Percentiles rank a stretch among this genome's conserved stretches.
These are phyloP conservation scores for Alternaria rosae DNA, from an alignment of 2,329 filamentous ascomycete genomes.

Conservation along the genomic window DNA sequence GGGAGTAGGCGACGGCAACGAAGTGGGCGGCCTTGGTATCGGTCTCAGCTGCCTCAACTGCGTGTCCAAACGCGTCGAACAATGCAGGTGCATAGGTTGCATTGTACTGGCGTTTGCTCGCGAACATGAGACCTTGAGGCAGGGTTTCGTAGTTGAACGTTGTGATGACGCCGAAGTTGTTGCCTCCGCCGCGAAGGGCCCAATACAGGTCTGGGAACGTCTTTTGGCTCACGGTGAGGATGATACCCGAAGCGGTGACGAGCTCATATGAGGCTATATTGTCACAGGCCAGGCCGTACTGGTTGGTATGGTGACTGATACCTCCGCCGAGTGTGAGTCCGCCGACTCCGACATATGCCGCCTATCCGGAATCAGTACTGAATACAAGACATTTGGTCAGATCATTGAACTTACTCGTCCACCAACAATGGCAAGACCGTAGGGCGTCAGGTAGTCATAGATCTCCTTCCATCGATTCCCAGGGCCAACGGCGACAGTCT, in stretches of 20 bases:
- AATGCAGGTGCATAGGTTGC: conserved; percentile 18
- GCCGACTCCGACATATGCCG: conserved; percentile 26
- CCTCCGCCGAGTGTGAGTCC: conserved; percentile 34
- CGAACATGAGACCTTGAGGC: conserved; percentile 15
- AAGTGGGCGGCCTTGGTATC: conserved; percentile 33
- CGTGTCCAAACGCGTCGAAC: conserved; percentile 27
- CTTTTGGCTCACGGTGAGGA: conserved; percentile 22
- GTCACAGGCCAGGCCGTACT: conserved; percentile 36
- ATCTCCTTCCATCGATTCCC: conserved; percentile 47
- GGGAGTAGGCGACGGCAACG: conserved; percentile 22
- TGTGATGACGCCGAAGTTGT: conserved; percentile 47
- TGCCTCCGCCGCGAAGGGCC: conserved; percentile 47
- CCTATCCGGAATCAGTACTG: conserved; percentile 2
- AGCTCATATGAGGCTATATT: conserved; percentile 47
- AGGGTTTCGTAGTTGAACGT: conserved; percentile 30
- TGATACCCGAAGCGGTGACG: conserved; percentile 27
- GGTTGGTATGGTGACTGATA: conserved; percentile 1
- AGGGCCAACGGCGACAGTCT: conserved; percentile 36
- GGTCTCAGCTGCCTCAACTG: conserved; percentile 19
- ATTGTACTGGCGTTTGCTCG: conserved; percentile 13
- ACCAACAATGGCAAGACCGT: conserved; percentile 36
- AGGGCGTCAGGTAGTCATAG: conserved; percentile 34
- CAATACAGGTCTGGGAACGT: conserved; percentile 51
- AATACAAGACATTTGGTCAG: background rate
- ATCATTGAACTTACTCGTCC: conserved; percentile 29